Evolutionary conservation across 768 basidiomycete species (phyloP), one percentile per base, ranked within the genome.

Genomic region (Butyriboletus loyo): DNA sequence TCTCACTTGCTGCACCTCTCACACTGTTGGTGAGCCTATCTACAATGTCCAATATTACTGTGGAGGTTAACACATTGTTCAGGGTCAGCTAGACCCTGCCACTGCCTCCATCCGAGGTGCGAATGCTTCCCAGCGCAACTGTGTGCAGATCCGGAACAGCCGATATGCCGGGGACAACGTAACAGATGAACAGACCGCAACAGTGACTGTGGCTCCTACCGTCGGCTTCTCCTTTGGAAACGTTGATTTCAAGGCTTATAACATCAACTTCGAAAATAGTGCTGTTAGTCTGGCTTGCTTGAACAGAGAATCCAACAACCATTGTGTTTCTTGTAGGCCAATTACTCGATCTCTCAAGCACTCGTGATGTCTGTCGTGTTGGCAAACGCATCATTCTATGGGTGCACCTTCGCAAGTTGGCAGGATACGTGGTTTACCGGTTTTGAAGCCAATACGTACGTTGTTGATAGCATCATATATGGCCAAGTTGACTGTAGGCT

Each of bases 231-330:
- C 11, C 10, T 82, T 81, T 47, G 85, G 85, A 0, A 82, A 72
- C 53, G 54, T 63, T 22, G 77, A 87, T 58, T 86, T 86, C 69
- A 83, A 72, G 57, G 80, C 76, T 9, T 85, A 86, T 55, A 86
- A 86, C 56, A 79, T 87, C 53, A 77, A 86, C 61, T 82, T 85
- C 51, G 75, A 83, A 49, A 87, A 86, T 56, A 73, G 79, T 54
- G 84, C 84, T n/a, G 84, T 85, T 55, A 51, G 79, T 53, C 14
- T 35, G 2, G 31, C 22, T 30, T 43, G 1, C 22, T 39, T 47
- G 42, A 19, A 34, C 8, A 35, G n/a, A 25, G 28, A 34, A 8
- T 14, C 31, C 30, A 7, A n/a, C 15, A 17, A n/a, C 10, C 35
- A 46, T n/a, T 53, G 10, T 42, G 1, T 42, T 41, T 13, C n/a